phyloP scores from a whole-genome alignment of 2,329 filamentous ascomycete genomes.

The Xylaria sp. region DNA sequence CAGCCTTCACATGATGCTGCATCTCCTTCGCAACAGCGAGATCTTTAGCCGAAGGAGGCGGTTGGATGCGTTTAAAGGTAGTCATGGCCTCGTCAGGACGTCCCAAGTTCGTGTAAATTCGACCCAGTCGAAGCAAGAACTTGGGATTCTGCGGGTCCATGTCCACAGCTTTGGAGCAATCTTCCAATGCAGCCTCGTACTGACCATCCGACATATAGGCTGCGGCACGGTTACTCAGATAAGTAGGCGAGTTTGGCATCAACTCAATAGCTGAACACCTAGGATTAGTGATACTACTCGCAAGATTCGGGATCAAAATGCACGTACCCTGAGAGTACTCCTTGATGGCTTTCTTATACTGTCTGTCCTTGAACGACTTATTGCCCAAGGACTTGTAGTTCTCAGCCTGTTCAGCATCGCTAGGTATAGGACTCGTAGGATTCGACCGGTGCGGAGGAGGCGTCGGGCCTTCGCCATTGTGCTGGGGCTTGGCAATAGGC shows the following conservation, averaged over 20 bases:
- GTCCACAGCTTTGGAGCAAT: constrained; percentile 76
- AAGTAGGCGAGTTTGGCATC: constrained; percentile 79
- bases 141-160: constrained; percentile 83
- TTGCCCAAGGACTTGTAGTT: constrained; percentile 89
- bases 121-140: constrained; percentile 78
- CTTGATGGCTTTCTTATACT: constrained; percentile 80
- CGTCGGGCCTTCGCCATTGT: constrained; percentile 48
- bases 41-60: constrained; percentile 78
- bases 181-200: constrained; percentile 75
- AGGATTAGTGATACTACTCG: constrained; percentile 12
- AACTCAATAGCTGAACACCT: constrained; percentile 75
- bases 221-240: constrained; percentile 90
- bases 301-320: not conserved
- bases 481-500: constrained; percentile 47
- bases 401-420: constrained; percentile 70
- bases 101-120: constrained; percentile 84
- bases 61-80: constrained; percentile 74
- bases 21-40: constrained; percentile 77
- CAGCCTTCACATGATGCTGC: constrained; percentile 73
- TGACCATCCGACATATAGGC: constrained; percentile 85
- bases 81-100: constrained; percentile 80
- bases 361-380: constrained; percentile 92
- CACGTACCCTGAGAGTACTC: constrained; percentile 87
- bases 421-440: constrained; percentile 52
- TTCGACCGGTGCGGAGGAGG: constrained; percentile 68